phyloP scores from a whole-genome alignment of 208 protist genomes.

The Acanthamoeba lugdunensis region DNA sequence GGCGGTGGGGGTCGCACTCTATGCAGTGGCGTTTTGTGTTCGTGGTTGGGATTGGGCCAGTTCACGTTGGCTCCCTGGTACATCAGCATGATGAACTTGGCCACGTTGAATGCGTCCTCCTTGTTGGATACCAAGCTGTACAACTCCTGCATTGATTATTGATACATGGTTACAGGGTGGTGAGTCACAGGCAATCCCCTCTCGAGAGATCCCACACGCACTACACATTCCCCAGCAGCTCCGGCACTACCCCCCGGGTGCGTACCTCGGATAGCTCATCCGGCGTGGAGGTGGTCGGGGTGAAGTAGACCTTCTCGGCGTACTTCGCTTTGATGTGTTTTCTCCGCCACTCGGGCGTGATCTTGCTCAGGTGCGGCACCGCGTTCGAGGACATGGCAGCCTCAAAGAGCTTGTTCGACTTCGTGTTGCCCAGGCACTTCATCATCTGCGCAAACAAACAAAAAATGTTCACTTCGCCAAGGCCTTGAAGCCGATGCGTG shows the following conservation, averaged over 20 bases:
- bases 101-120: slow-evolving; percentile 47
- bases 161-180: neutral
- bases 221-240: no score
- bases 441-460: slow-evolving; percentile 25
- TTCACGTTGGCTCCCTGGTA: slow-evolving; percentile 61
- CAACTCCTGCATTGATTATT: neutral
- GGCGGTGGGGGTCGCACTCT: neutral
- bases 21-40: slow-evolving; percentile 55
- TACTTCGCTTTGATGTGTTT: slow-evolving; percentile 61
- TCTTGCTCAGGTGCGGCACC: neutral
- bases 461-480: neutral
- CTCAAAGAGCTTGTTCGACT: slow-evolving; percentile 41
- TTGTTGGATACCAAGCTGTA: slow-evolving; percentile 53
- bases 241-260: neutral
- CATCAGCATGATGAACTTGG: slow-evolving; percentile 49
- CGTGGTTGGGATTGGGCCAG: slow-evolving; percentile 32
- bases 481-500: no score
- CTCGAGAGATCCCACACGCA: no score
- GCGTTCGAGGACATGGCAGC: neutral
- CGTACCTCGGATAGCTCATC: slow-evolving; percentile 36
- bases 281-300: neutral
- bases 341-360: neutral
- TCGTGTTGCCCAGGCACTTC: slow-evolving; percentile 46
- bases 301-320: neutral
- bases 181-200: no score